phyloP scores from a whole-genome alignment of 371 early-diverging fungal genomes.

The Apophysomyces elegans region DNA sequence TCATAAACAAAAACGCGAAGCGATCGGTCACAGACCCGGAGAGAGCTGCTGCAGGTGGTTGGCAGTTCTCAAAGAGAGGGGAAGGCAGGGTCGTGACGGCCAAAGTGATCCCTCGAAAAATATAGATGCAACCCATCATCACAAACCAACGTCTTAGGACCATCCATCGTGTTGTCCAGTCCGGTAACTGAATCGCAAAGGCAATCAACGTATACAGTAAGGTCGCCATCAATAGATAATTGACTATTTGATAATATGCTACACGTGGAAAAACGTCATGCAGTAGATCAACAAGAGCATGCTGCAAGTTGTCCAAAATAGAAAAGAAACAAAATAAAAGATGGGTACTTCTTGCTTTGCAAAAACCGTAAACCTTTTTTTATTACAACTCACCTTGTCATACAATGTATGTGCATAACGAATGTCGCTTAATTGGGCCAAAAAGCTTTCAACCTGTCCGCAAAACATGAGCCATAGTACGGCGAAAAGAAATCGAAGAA shows the following conservation, averaged over 20 bases:
- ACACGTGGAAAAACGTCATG: slow-evolving; percentile 44
- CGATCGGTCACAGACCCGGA: slow-evolving; percentile 31
- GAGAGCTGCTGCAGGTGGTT: slow-evolving; percentile 38
- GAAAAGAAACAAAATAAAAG: neutral
- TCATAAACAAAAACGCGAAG: slow-evolving; percentile 30
- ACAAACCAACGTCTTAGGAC: slow-evolving; percentile 64
- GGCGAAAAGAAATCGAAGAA: slow-evolving; percentile 28
- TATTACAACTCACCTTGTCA: slow-evolving; percentile 3
- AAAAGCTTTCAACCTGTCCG: slow-evolving; percentile 40
- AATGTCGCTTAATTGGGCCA: slow-evolving; percentile 45
- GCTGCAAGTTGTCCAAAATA: slow-evolving; percentile 13
- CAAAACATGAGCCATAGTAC: slow-evolving; percentile 33
- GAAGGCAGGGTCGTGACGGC: slow-evolving; percentile 75
- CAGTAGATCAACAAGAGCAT: slow-evolving; percentile 37
- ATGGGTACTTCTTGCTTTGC: too few relatives aligned
- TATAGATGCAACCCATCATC: slow-evolving; percentile 61
- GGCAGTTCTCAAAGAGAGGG: slow-evolving; percentile 51
- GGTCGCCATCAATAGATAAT: slow-evolving; percentile 48
- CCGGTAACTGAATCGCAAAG: slow-evolving; percentile 52
- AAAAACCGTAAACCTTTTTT: too few relatives aligned
- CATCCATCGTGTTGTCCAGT: slow-evolving; percentile 56
- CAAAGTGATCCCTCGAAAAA: slow-evolving; percentile 65
- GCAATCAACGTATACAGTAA: slow-evolving; percentile 50
- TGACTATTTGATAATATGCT: slow-evolving; percentile 42
- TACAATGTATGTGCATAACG: slow-evolving; percentile 23